phyloP scores from a whole-genome alignment of 2,329 filamentous ascomycete species.

The Xylariaceae sp. region DNA sequence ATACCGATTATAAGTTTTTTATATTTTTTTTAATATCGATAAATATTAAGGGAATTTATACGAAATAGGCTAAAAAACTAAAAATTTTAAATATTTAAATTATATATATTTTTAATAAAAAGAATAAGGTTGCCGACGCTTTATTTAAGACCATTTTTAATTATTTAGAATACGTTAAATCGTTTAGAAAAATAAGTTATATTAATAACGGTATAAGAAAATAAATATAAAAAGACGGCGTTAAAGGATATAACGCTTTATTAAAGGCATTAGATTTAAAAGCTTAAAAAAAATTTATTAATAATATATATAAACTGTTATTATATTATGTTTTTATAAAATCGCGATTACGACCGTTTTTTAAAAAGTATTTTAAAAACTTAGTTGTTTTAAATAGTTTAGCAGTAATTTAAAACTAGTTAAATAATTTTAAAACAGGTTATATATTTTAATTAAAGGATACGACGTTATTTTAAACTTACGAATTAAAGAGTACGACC shows the following conservation, averaged over 20 bases:
- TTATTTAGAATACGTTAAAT: neutral
- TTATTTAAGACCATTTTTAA: neutral
- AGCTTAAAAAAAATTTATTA: neutral
- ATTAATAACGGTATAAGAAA: neutral
- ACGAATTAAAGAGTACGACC: neutral
- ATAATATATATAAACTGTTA: neutral
- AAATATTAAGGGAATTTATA: neutral
- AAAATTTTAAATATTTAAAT: neutral
- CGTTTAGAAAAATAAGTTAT: neutral
- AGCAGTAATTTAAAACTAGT: neutral
- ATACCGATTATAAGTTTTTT: neutral
- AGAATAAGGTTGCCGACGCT: neutral
- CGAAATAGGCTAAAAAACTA: neutral
- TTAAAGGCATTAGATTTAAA: neutral
- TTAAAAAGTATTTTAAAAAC: neutral
- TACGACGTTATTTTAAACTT: neutral
- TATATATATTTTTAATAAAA: neutral
- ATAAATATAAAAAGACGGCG: neutral
- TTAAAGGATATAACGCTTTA: neutral
- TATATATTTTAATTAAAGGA: neutral
- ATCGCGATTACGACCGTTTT: no score
- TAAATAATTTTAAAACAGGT: neutral
- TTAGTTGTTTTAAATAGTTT: neutral
- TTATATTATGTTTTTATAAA: neutral
- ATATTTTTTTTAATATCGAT: neutral